Base-by-base conservation (phyloP, 495 filamentous ascomycete genomes). In the Lasiosphaeria hispida region DNA sequence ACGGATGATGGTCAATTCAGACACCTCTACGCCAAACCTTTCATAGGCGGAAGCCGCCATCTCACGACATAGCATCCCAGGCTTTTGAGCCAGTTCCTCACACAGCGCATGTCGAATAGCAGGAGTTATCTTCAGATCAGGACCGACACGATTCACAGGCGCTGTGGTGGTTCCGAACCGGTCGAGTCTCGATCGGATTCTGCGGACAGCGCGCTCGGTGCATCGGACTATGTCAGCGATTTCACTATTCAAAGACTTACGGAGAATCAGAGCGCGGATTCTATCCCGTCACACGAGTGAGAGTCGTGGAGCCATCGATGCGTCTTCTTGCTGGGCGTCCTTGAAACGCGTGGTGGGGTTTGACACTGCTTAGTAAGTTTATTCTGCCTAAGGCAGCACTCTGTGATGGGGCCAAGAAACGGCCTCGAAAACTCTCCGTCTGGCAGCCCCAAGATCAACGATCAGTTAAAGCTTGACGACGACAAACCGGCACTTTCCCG, bases 1-100 rank as follows among this genome's bases (percentile, higher is more conserved):
- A 17, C 47, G 47, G 47, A 23, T 49, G 30, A 49, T 49, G 47
- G 47, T 49, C 47, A 17, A 49, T 49, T 49, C 47, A 11, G 47
- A 49, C 30, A 49, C 47, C 47, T 49, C 30, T 33, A 49, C 47
- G 47, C 47, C 47, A 49, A 49, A 49, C 13, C 47, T 49, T 33
- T 49, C 47, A 11, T 49, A 49, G 18, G 33, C 30, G 34, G 33
- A 49, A 30, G 47, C 47, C 19, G 23, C 47, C 47, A 49, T 49
- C 17, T 49, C 47, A 4, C 47, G 47, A 34, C 47, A 17, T 49
- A 49, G 33, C 47, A 49, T 49, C 47, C 47, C 47, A 17, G 47
- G 47, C 47, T 34, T 13, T 49, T 49, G 10, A 35, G 18, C 18
- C 19, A 49, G 23, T 35, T 49, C 17, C 30, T 49, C 47, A 34